Percentiles rank a stretch among this genome's conserved stretches.
Conservation (phyloP, 2,329 filamentous ascomycete genomes). For the Trichoderma brevicompactum region DNA sequence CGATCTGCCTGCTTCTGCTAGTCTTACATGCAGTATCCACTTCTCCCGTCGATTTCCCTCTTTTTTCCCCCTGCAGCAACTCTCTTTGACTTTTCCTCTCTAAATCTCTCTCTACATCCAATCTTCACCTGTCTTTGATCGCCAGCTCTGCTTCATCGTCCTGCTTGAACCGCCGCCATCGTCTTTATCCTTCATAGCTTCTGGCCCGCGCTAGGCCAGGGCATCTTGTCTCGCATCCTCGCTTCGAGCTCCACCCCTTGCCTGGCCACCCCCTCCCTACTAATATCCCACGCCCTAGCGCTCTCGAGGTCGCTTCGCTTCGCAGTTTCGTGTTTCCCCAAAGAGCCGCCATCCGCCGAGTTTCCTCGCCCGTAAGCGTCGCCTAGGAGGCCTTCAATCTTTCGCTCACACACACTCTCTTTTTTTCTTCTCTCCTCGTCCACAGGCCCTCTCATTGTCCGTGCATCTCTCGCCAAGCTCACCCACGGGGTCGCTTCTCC, state of each 20-base stretch:
- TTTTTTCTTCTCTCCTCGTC: conserved; percentile 10
- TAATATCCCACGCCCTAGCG: conserved; percentile 26
- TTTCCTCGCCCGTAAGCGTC: conserved; percentile 15
- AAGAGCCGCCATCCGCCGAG: neutral
- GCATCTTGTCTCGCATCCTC: conserved; percentile 27
- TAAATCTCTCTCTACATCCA: neutral
- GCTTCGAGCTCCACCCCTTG: conserved; percentile 20
- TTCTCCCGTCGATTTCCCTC: neutral
- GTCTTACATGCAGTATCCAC: conserved; percentile 20
- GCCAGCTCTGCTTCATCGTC: no score
- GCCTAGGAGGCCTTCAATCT: conserved; percentile 10
- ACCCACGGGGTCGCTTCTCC: conserved; percentile 25
- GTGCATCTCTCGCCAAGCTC: conserved; percentile 21
- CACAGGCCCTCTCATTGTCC: conserved; percentile 9
- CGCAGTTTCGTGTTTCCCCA: conserved; percentile 26
- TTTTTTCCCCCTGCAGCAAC: neutral
- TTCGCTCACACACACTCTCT: neutral
- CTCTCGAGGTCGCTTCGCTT: conserved; percentile 11
- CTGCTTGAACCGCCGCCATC: no score
- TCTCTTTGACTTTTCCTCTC: neutral
- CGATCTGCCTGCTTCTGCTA: neutral
- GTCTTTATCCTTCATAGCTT: neutral
- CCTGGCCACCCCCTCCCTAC: conserved; percentile 18
- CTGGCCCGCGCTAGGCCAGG: conserved; percentile 13
- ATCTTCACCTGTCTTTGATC: neutral